phyloP scores from a whole-genome alignment of 2,329 filamentous ascomycete species.

The Elsinoe arachidis region DNA sequence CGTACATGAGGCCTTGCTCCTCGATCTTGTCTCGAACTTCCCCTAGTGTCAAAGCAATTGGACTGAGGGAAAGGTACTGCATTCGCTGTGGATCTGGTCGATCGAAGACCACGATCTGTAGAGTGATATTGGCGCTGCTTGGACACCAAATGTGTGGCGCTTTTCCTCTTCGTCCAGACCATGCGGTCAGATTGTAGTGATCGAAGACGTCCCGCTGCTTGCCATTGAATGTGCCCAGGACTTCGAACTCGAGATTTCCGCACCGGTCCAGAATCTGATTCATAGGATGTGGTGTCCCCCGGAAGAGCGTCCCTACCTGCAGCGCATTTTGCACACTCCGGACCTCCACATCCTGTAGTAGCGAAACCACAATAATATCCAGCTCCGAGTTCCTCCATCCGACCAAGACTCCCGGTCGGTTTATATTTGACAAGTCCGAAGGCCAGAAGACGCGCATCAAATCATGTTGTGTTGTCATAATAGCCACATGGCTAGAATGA shows the following conservation, averaged over 20 bases:
- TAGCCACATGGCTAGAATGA: conserved; percentile 68
- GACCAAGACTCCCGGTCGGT: conserved; percentile 74
- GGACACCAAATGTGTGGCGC: conserved; percentile 68
- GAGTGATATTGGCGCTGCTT: conserved; percentile 54
- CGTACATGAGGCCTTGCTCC: conserved; percentile 34
- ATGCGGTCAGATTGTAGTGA: conserved; percentile 59
- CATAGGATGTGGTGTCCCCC: conserved; percentile 71
- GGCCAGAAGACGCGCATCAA: conserved; percentile 99
- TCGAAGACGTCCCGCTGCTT: conserved; percentile 47
- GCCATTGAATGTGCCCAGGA: conserved; percentile 74
- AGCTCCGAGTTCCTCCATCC: conserved; percentile 91
- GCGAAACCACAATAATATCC: conserved; percentile 81
- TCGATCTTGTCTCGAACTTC: conserved; percentile 50
- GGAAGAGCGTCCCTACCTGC: conserved; percentile 71
- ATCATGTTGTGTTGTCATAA: conserved; percentile 62
- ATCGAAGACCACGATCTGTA: conserved; percentile 85
- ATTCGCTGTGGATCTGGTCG: conserved; percentile 76
- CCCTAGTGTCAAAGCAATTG: conserved; percentile 77
- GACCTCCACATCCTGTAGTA: conserved; percentile 86
- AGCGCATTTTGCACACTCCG: conserved; percentile 82
- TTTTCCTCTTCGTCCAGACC: conserved; percentile 40
- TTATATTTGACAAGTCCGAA: conserved; percentile 67
- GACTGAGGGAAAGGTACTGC: conserved; percentile 90
- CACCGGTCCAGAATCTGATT: conserved; percentile 76
- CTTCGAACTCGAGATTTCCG: conserved; percentile 71